Percentiles rank a stretch among this genome's conserved stretches.
Conservation (phyloP, 140 eudicot species). For the Cichorium intybus region DNA sequence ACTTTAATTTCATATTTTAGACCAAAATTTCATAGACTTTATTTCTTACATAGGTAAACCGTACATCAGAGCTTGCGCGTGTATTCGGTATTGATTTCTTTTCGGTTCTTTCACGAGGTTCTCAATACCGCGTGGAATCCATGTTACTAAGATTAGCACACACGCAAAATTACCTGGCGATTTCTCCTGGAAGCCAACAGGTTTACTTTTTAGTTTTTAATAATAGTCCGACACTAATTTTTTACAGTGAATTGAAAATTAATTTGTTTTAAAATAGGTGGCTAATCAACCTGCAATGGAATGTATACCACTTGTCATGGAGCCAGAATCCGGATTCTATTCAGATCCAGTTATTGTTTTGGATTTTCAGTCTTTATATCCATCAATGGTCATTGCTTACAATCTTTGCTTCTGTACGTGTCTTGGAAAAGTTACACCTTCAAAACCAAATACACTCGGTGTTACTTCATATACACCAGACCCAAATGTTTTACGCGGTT, state of each 20-base stretch:
- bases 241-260: no score
- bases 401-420: slow-evolving; percentile 97
- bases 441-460: slow-evolving; percentile 73
- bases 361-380: slow-evolving; percentile 97
- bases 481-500: slow-evolving; percentile 38
- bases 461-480: slow-evolving; percentile 81
- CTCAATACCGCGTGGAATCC: slow-evolving; percentile 98
- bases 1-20: no score
- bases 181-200: slow-evolving; percentile 90
- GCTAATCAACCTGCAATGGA: slow-evolving; percentile 99
- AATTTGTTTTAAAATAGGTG: slow-evolving; percentile 38
- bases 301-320: slow-evolving; percentile 98
- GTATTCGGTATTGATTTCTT: slow-evolving; percentile 97
- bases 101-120: slow-evolving; percentile 96
- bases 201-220: slow-evolving; percentile 37
- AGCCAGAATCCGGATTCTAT: slow-evolving; percentile 96
- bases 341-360: slow-evolving; percentile 91
- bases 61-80: slow-evolving; percentile 99
- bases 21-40: no score
- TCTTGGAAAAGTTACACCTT: slow-evolving; percentile 73
- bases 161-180: slow-evolving; percentile 85
- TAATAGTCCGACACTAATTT: no score
- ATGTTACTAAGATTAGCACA: slow-evolving; percentile 92
- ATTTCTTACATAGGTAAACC: slow-evolving; percentile 53
- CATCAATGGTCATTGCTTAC: slow-evolving; percentile 96